These are phyloP conservation scores for Populus hybrid DNA, from an alignment of 441 rosid species.

Conservation along the genomic window DNA sequence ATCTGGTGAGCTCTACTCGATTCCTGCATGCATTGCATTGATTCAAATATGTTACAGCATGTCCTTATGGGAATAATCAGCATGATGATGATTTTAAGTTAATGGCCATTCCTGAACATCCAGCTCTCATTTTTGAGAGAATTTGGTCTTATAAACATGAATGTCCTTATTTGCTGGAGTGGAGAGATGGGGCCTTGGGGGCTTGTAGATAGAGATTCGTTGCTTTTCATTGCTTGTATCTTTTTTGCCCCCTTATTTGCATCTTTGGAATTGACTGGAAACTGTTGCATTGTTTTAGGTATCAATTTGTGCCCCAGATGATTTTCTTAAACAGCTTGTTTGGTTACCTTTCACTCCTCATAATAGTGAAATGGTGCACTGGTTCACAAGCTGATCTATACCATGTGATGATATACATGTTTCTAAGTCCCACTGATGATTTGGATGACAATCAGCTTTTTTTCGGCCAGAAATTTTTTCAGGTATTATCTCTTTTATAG, in stretches of 20 bases:
- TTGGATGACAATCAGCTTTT: conserved; percentile 89
- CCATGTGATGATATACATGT: conserved; percentile 95
- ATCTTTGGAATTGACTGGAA: background rate
- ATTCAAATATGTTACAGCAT: background rate
- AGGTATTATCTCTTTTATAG: conserved; percentile 38
- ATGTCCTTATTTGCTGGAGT: background rate
- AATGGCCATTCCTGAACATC: background rate
- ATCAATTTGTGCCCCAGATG: conserved; percentile 86
- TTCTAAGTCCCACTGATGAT: conserved; percentile 86
- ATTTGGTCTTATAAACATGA: background rate
- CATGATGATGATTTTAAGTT: background rate
- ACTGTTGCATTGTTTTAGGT: conserved; percentile 47
- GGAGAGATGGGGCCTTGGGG: background rate
- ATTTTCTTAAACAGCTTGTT: conserved; percentile 90
- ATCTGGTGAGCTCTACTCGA: conserved; percentile 48
- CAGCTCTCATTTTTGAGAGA: background rate
- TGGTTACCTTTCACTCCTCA: conserved; percentile 88
- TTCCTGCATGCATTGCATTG: conserved; percentile 6
- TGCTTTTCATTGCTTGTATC: background rate
- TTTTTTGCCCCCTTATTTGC: background rate
- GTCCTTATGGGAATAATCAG: conserved; percentile 3
- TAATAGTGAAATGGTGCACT: conserved; percentile 85
- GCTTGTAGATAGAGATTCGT: background rate
- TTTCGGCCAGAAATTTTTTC: conserved; percentile 59
- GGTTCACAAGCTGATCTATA: conserved; percentile 96